Base-by-base conservation (phyloP, 1,139 yeast species). In the Zygoascus sp. region DNA sequence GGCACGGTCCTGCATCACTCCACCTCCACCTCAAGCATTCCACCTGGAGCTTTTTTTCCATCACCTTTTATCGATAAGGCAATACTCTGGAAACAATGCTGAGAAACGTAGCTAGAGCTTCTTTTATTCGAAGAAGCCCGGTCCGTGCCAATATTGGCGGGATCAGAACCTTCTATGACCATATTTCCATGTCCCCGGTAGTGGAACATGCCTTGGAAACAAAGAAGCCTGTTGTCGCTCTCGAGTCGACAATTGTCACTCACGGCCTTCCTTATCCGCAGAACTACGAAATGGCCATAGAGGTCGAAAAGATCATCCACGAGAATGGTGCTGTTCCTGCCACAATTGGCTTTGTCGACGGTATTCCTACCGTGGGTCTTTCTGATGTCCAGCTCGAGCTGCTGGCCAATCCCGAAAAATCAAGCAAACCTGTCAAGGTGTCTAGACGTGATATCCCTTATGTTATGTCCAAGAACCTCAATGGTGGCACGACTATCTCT, bases 401-500 rank as follows among this genome's bases (percentile, higher is more conserved):
- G 7, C 67, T 87, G 54, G 82, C 85, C 1, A 53, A 54, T 23
- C 49, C 55, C 37, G 51, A 54, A 9, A 50, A 57, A 2, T 49
- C 49, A 2, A 51, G 58, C 7, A 48, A 50, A 2, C 76, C 73
- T 15, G 70, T 72, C 51, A 88, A 88, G 63, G 83, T 86, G 1
- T 85, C 95, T 3, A 70, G 96, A 52, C 70, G 97, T 47, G 97
- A 88, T 63, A 77, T 88, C 37, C 87, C 95, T 0, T 75, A 76
- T 56, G 80, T 83, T 1, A 78, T 87, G 79, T 79, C 90, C 21
- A 69, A 73, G 37, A 67, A 70, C 38, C 64, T 79, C 27, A 72
- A 77, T 47, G 97, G 97, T 3, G 96, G 96, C 1, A 89, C 97
- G 1, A 88, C 97, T 0, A 86, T 88, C 52, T 88, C 96, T 1